phyloP scores from a whole-genome alignment of 371 early-diverging fungal genomes.

The Mortierella sp. region DNA sequence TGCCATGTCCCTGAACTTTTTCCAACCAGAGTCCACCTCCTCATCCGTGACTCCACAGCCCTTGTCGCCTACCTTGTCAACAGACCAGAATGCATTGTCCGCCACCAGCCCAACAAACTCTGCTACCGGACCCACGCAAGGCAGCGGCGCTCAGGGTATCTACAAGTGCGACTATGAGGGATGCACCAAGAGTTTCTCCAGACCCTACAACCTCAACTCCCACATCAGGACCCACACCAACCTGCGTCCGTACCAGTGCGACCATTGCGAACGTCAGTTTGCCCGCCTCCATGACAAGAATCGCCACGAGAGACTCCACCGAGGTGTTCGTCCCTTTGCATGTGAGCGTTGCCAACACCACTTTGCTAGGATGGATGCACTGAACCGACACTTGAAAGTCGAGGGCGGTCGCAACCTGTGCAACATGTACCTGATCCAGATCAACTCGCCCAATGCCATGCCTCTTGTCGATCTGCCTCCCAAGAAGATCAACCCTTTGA shows the following conservation, averaged over 20 bases:
- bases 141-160: constrained; percentile 12
- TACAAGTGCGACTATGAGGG: constrained; percentile 68
- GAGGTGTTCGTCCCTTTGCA: constrained; percentile 70
- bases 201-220: constrained; percentile 80
- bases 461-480: constrained; percentile 51
- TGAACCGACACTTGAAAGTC: constrained; percentile 69
- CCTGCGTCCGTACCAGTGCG: constrained; percentile 74
- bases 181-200: constrained; percentile 76
- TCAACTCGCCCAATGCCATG: constrained; percentile 38
- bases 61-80: neutral
- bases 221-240: constrained; percentile 80
- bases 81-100: neutral
- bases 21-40: constrained; percentile 8
- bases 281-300: constrained; percentile 87
- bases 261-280: constrained; percentile 70
- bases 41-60: neutral
- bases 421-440: constrained; percentile 47
- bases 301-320: constrained; percentile 78
- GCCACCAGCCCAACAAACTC: neutral
- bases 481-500: constrained; percentile 55
- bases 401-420: constrained; percentile 55
- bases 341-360: constrained; percentile 76
- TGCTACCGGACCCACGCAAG: neutral
- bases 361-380: constrained; percentile 85
- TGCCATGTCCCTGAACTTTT: constrained; percentile 17